phyloP scores from a whole-genome alignment of 2,329 filamentous ascomycete genomes.

The Penicillium frequentans region DNA sequence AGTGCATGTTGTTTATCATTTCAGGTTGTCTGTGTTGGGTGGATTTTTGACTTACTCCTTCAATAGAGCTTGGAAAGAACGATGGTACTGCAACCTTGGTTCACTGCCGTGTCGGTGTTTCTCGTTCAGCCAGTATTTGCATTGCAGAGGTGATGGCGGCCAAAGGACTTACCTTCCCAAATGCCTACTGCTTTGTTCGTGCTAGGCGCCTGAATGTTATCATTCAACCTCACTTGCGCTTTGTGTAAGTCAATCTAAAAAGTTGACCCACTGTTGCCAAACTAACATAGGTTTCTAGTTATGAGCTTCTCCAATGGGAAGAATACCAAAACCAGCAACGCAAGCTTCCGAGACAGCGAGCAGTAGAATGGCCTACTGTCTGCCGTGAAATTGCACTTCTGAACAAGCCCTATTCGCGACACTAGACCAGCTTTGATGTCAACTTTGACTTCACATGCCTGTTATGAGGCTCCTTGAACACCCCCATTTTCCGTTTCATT shows the following conservation, averaged over 20 bases:
- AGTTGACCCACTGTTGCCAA: background rate
- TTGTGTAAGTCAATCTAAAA: conserved; percentile 59
- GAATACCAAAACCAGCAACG: conserved; percentile 65
- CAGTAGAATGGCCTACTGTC: conserved; percentile 89
- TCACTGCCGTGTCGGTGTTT: conserved; percentile 94
- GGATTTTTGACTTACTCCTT: conserved; percentile 5
- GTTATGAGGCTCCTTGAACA: background rate
- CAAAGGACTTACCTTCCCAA: conserved; percentile 76
- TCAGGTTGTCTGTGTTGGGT: background rate
- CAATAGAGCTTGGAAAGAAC: conserved; percentile 70
- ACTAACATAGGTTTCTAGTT: conserved; percentile 32
- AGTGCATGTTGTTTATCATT: conserved; percentile 36
- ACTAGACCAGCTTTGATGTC: conserved; percentile 10
- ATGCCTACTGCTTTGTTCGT: conserved; percentile 94
- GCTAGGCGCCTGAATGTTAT: conserved; percentile 94
- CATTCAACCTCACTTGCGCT: conserved; percentile 92
- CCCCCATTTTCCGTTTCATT: background rate
- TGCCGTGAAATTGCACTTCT: conserved; percentile 88
- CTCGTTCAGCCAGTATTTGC: conserved; percentile 92
- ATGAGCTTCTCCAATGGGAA: conserved; percentile 96
- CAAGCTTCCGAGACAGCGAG: conserved; percentile 60
- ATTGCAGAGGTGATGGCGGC: conserved; percentile 97
- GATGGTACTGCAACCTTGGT: conserved; percentile 85
- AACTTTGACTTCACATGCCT: conserved; percentile 3
- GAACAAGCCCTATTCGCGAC: conserved; percentile 87